phyloP scores from a whole-genome alignment of 257 asterid species.

The Solanum habrochaites region DNA sequence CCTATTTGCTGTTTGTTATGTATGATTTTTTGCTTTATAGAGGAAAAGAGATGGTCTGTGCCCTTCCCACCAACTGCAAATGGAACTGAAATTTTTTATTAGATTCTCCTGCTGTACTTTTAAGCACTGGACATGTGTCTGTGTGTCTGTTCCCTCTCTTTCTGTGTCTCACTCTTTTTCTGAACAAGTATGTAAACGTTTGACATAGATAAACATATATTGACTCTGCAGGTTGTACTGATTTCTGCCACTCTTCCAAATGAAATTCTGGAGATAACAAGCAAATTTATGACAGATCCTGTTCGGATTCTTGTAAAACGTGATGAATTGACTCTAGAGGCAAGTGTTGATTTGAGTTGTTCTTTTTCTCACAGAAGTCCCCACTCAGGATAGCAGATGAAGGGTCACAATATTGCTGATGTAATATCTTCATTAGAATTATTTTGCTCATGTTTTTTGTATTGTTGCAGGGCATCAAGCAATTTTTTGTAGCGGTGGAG shows the following conservation, averaged over 20 bases:
- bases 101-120: background rate
- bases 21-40: background rate
- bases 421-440: background rate
- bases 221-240: slow-evolving; percentile 63
- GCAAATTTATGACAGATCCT: slow-evolving; percentile 99
- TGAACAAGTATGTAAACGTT: background rate
- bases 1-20: background rate
- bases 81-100: background rate
- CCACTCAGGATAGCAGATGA: background rate
- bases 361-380: background rate
- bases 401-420: background rate
- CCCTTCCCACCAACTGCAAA: background rate
- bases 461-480: slow-evolving; percentile 78
- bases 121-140: background rate
- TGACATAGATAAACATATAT: background rate
- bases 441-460: background rate
- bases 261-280: slow-evolving; percentile 89
- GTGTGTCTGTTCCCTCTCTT: background rate
- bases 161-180: background rate
- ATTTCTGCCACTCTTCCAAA: slow-evolving; percentile 98
- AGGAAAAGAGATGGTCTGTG: background rate
- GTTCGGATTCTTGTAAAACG: slow-evolving; percentile 96
- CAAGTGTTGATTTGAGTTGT: slow-evolving; percentile 6
- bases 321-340: slow-evolving; percentile 99
- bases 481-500: slow-evolving; percentile 94